Conservation (phyloP, 257 asterid species). For the Solanum gracilifrons region DNA sequence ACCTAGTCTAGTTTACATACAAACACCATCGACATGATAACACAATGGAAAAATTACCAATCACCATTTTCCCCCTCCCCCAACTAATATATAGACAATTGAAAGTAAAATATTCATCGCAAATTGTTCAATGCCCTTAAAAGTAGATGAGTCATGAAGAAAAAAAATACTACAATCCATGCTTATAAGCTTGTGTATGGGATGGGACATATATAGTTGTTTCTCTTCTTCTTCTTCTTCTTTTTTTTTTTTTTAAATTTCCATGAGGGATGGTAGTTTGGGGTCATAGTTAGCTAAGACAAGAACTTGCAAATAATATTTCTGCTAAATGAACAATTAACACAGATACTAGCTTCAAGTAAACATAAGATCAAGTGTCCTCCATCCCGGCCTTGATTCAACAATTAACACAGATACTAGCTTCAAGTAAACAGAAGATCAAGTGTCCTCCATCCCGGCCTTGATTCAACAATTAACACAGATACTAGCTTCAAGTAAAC, state of each 20-base stretch:
- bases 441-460: background rate
- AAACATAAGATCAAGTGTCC: background rate
- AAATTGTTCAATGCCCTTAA: background rate
- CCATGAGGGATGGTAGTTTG: background rate
- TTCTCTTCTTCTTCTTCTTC: too few relatives aligned
- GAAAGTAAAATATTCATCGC: background rate
- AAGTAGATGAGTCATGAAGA: background rate
- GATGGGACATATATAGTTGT: background rate
- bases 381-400: background rate
- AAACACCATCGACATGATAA: background rate
- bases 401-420: background rate
- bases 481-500: background rate
- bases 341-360: background rate
- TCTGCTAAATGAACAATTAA: background rate
- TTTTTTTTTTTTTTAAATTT: background rate
- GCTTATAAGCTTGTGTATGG: background rate
- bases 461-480: background rate
- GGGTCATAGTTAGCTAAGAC: background rate
- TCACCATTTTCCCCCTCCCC: background rate
- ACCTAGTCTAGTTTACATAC: background rate
- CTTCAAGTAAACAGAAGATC: background rate
- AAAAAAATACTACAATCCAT: background rate
- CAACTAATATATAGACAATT: background rate
- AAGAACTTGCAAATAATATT: background rate
- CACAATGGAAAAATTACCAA: background rate